These are phyloP conservation scores for Pichia inconspicua DNA, from an alignment of 1,139 yeast species.

Conservation along the genomic window DNA sequence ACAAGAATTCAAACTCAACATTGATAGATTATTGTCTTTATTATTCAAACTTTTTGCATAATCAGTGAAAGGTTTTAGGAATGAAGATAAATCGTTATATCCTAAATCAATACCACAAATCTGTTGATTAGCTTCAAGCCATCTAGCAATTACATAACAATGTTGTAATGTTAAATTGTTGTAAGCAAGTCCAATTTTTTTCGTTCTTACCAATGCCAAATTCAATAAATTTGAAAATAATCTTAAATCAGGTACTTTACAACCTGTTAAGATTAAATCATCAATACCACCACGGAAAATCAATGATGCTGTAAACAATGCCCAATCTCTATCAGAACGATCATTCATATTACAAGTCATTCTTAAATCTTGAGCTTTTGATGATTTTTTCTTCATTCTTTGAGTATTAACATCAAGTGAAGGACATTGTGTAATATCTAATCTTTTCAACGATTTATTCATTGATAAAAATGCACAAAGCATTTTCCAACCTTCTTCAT, in stretches of 20 bases:
- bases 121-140: slow-evolving; percentile 32
- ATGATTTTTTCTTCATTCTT: slow-evolving; percentile 32
- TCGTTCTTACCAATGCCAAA: slow-evolving; percentile 46
- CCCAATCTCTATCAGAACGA: slow-evolving; percentile 73
- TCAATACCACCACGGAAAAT: slow-evolving; percentile 67
- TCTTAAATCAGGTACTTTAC: slow-evolving; percentile 50
- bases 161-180: slow-evolving; percentile 50
- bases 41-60: slow-evolving; percentile 20
- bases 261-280: slow-evolving; percentile 64
- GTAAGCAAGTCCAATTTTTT: slow-evolving; percentile 61
- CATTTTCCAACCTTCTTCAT: slow-evolving; percentile 62
- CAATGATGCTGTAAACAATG: slow-evolving; percentile 58
- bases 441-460: slow-evolving; percentile 44
- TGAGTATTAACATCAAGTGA: slow-evolving; percentile 50
- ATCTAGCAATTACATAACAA: slow-evolving; percentile 41
- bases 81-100: slow-evolving; percentile 52
- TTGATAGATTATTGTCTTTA: slow-evolving; percentile 29
- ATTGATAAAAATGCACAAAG: slow-evolving; percentile 64
- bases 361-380: slow-evolving; percentile 29
- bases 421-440: slow-evolving; percentile 71
- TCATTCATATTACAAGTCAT: slow-evolving; percentile 54
- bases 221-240: slow-evolving; percentile 52
- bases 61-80: slow-evolving; percentile 45
- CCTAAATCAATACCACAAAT: slow-evolving; percentile 59
- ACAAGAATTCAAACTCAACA: slow-evolving; percentile 47